Evolutionary conservation across 345 rosid species (phyloP).

Genomic region (Citrus reticulata): DNA sequence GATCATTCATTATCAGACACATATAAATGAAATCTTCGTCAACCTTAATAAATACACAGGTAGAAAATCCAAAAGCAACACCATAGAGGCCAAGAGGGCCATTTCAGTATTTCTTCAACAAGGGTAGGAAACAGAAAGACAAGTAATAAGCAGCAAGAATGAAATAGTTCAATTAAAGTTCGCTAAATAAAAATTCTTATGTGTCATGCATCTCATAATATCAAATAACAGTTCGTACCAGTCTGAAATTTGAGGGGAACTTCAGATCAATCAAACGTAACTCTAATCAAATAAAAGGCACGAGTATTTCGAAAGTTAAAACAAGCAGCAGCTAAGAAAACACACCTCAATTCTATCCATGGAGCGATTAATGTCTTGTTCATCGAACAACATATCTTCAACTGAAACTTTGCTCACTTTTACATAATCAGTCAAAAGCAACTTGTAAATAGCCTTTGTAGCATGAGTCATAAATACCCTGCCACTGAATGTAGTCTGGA

Average conservation of each 20-base stretch:
- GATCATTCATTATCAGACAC: neutral
- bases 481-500: constrained; percentile 82
- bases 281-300: neutral
- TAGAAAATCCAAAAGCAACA: neutral
- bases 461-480: constrained; percentile 97
- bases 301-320: neutral
- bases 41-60: neutral
- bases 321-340: neutral
- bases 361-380: constrained; percentile 77
- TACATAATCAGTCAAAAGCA: constrained; percentile 85
- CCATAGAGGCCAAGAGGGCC: neutral
- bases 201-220: neutral
- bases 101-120: neutral
- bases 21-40: neutral
- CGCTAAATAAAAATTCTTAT: neutral
- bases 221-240: neutral
- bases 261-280: neutral
- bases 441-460: constrained; percentile 88
- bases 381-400: constrained; percentile 95
- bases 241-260: neutral
- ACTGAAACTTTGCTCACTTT: constrained; percentile 97
- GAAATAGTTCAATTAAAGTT: neutral
- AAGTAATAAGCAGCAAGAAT: too few relatives aligned
- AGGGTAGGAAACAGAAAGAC: neutral
- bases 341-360: constrained; percentile 96